These are phyloP conservation scores for Margaritispora aquatica DNA, from an alignment of 495 filamentous ascomycete genomes.

Conservation along the genomic window DNA sequence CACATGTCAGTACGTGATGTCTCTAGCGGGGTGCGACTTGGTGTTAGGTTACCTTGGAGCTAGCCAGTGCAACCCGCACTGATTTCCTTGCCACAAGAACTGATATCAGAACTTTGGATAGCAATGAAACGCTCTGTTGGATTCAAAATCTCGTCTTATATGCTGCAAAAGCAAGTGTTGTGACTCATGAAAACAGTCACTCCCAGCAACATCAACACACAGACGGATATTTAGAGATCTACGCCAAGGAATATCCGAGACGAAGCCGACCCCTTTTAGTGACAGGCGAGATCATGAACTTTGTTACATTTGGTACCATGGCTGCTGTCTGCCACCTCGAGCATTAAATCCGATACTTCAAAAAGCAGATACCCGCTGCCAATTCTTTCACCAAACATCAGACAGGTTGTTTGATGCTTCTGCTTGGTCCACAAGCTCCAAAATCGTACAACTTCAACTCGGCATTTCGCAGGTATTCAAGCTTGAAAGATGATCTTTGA, in stretches of 20 bases:
- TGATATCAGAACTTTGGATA: background rate
- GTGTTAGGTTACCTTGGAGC: background rate
- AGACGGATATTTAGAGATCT: too few species aligned
- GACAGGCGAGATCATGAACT: too few species aligned
- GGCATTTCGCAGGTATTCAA: background rate
- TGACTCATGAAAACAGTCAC: background rate
- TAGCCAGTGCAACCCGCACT: background rate
- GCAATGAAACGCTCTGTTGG: too few species aligned
- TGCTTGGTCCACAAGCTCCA: background rate
- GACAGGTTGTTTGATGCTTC: background rate
- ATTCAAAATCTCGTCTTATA: too few species aligned
- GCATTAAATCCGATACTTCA: background rate
- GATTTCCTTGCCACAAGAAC: background rate
- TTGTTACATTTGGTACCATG: too few species aligned
- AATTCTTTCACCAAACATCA: background rate
- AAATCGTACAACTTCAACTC: background rate
- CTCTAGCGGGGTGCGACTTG: background rate
- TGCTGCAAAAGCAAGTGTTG: too few species aligned
- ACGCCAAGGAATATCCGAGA: too few species aligned
- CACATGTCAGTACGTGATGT: background rate
- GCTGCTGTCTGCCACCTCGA: background rate
- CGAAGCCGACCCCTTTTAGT: too few species aligned
- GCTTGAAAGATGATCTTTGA: background rate
- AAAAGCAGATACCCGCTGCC: background rate
- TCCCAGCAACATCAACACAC: background rate